phyloP scores from a whole-genome alignment of 2,329 filamentous ascomycete genomes.

The Penicillium sp. region DNA sequence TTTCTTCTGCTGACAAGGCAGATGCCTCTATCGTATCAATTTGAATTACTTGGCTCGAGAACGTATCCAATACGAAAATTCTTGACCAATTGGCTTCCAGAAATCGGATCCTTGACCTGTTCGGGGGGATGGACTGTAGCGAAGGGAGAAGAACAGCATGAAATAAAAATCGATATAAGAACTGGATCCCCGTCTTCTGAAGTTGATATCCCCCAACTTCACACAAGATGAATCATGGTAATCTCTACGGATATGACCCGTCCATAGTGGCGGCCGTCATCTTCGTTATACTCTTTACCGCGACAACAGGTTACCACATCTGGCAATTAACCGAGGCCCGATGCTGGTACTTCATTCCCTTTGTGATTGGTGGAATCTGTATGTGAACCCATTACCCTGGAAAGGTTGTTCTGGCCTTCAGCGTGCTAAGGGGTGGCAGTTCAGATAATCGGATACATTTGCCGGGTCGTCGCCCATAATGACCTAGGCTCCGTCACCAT shows the following conservation, averaged over 20 bases:
- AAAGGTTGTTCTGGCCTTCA: neutral
- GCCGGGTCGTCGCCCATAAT: conserved; percentile 26
- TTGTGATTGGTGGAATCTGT: conserved; percentile 42
- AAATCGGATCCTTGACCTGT: neutral
- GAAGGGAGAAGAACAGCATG: neutral
- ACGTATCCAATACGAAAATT: neutral
- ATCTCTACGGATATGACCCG: conserved; percentile 45
- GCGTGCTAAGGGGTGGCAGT: conserved; percentile 35
- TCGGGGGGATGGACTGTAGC: neutral
- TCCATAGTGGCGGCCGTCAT: conserved; percentile 48
- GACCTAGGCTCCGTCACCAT: conserved; percentile 23
- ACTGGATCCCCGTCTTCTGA: neutral
- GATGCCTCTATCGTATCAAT: no score
- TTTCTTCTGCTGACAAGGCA: neutral
- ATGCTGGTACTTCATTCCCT: conserved; percentile 50
- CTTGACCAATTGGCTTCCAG: neutral
- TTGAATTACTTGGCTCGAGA: neutral
- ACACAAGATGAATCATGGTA: conserved; percentile 14
- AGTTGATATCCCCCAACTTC: neutral
- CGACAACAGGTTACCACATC: conserved; percentile 43
- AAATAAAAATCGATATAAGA: neutral
- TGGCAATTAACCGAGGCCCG: conserved; percentile 44
- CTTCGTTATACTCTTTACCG: conserved; percentile 48
- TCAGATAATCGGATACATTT: conserved; percentile 41
- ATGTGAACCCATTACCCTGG: conserved; percentile 17